phyloP scores from a whole-genome alignment of 2,329 filamentous ascomycete genomes.

The Epichloe sp. region DNA sequence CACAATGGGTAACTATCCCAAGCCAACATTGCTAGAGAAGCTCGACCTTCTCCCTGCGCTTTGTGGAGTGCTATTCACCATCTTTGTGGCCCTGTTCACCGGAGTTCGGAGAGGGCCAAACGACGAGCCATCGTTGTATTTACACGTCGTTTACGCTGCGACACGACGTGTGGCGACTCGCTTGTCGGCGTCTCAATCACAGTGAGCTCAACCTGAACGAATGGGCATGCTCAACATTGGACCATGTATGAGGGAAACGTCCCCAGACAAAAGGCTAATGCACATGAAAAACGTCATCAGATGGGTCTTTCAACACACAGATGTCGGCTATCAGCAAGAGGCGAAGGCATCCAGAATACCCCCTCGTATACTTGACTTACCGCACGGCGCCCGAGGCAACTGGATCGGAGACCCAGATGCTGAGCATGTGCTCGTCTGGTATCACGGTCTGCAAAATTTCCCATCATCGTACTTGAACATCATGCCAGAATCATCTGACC shows the following conservation, averaged over 20 bases:
- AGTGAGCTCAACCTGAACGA: constrained; percentile 3
- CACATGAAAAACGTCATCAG: not conserved
- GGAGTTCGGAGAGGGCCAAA: constrained; percentile 4
- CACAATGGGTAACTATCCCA: not conserved
- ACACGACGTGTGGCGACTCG: constrained; percentile 6
- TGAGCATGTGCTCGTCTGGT: constrained; percentile 10
- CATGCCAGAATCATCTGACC: not conserved
- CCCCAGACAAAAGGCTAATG: not conserved
- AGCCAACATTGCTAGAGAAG: constrained; percentile 2
- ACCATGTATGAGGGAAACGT: too few relatives aligned
- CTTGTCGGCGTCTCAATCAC: constrained; percentile 8
- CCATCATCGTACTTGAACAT: not conserved
- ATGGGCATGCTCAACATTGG: not conserved
- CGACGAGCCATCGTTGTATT: constrained; percentile 9
- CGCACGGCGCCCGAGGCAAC: constrained; percentile 9
- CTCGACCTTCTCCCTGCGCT: constrained; percentile 10
- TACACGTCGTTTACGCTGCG: constrained; percentile 10
- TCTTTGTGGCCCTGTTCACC: constrained; percentile 1
- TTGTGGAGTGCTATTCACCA: constrained; percentile 3
- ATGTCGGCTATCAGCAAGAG: constrained; percentile 7
- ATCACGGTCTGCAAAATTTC: constrained; percentile 7
- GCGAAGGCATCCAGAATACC: constrained; percentile 1
- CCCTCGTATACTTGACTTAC: constrained; percentile 7
- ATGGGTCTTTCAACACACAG: constrained; percentile 7
- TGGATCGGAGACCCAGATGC: constrained; percentile 11